Evolutionary conservation across 1,139 yeast species (phyloP).

Genomic region (Yamadazyma atlantica): DNA sequence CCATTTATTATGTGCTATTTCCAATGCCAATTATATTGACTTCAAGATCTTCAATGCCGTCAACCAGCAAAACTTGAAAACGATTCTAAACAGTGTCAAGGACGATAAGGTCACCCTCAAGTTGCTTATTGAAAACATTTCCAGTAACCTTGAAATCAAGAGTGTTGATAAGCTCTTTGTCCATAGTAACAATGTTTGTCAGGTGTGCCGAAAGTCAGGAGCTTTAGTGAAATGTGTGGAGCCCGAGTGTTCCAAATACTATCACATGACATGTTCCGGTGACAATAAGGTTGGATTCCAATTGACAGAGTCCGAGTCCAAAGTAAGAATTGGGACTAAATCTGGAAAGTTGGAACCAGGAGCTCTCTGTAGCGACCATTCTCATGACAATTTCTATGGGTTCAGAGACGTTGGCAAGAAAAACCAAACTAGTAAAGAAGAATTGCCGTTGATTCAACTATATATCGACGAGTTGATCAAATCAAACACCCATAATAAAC

Average conservation of each 20-base stretch:
- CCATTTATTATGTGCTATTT: constrained; percentile 74
- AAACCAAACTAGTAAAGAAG: constrained; percentile 23
- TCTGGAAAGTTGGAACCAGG: constrained; percentile 44
- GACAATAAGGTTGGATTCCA: constrained; percentile 48
- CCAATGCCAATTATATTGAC: constrained; percentile 29
- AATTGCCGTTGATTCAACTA: constrained; percentile 39
- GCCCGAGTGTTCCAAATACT: constrained; percentile 13
- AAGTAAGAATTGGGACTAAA: constrained; percentile 23
- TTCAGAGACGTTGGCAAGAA: constrained; percentile 37
- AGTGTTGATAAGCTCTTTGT: constrained; percentile 31
- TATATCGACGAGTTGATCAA: constrained; percentile 44
- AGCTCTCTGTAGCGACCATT: constrained; percentile 44
- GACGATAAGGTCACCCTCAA: constrained; percentile 7
- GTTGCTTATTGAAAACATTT: constrained; percentile 18
- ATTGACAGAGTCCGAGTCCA: constrained; percentile 27
- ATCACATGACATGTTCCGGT: constrained; percentile 72
- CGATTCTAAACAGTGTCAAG: constrained; percentile 1
- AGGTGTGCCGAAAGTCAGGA: constrained; percentile 9
- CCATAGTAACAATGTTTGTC: constrained; percentile 21
- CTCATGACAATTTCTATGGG: constrained; percentile 16
- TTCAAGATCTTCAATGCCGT: constrained; percentile 15
- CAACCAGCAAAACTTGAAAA: constrained; percentile 3
- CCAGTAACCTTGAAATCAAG: constrained; percentile 24
- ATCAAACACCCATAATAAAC: constrained; percentile 11
- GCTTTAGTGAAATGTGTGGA: constrained; percentile 6